A percentile compares a stretch with the other conserved stretches of the same genome.
Evolutionary conservation across 257 asterid genomes (phyloP).

Genomic region (Petunia axillaris): DNA sequence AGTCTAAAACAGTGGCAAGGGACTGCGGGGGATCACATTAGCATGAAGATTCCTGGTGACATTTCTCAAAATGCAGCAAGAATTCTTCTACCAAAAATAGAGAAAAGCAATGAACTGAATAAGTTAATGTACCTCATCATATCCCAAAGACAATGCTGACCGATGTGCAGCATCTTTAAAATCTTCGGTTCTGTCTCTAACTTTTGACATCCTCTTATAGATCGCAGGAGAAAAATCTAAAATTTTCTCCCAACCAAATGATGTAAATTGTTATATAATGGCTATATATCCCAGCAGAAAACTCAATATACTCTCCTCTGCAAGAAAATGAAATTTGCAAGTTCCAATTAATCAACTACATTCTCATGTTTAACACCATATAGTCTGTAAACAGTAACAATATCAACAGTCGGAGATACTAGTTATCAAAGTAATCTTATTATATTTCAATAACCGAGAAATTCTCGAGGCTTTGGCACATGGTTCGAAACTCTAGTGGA

Average conservation of each 20-base stretch:
- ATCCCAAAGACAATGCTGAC: conserved; percentile 76
- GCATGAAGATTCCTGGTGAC: neutral
- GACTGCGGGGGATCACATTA: neutral
- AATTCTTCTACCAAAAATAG: neutral
- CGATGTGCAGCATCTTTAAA: conserved; percentile 81
- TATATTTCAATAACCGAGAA: too few species aligned
- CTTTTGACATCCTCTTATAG: conserved; percentile 59
- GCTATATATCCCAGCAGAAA: neutral
- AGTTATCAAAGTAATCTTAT: neutral
- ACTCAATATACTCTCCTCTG: neutral
- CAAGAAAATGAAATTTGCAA: neutral
- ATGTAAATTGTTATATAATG: neutral
- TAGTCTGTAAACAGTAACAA: neutral
- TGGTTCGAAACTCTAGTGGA: too few species aligned
- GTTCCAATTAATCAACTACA: neutral
- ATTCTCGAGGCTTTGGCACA: too few species aligned
- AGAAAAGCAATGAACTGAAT: conserved; percentile 12
- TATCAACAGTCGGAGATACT: neutral
- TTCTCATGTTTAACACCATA: neutral
- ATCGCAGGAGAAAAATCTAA: neutral
- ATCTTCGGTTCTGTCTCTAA: conserved; percentile 90
- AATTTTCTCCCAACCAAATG: neutral
- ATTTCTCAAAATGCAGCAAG: neutral
- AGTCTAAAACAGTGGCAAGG: neutral
- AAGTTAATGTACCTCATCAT: conserved; percentile 58